Evolutionary conservation across 116 monocot genomes (phyloP), one percentile per base, ranked within the genome.

Genomic region (Zostera marina): DNA sequence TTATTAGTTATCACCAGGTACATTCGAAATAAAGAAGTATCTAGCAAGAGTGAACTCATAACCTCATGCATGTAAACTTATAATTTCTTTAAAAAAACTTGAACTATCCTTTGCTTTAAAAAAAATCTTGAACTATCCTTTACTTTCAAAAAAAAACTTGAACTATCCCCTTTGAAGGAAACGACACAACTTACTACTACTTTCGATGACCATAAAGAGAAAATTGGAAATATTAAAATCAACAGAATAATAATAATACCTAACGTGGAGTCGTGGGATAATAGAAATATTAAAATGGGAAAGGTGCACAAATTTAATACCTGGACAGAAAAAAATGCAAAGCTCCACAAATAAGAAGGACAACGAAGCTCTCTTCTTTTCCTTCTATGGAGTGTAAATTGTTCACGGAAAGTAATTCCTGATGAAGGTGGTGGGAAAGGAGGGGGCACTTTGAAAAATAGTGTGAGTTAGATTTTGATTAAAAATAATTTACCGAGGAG

Each of bases 261-360:
- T 32, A 32, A 5, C 2, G 52, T 23, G n/a, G n/a, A n/a, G n/a
- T n/a, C n/a, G n/a, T n/a, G n/a, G n/a, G n/a, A n/a, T n/a, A n/a
- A n/a, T n/a, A 32, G 14, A 55, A 55, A 32, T 32, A 55, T 55
- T 22, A 23, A 55, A 54, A 12, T 14, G 4, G 12, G 12, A 12
- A 54, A 12, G 9, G 13, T 22, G 21, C 54, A 7, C 56, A 38
- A 16, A 38, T 15, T n/a, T 19, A 0, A 81, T 74, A 98, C 98
- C 98, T 98, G 98, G 44, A 79, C 73, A 42, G 59, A 42, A 70
- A 91, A 67, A 61, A 66, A 86, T 24, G 81, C 78, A 66, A 90
- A 83, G 41, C 74, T 90, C 98, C 98, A 98, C 58, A 98, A 58
- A 73, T 61, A 90, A 8, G 98, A 87, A 38, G 98, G 98, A 26